Conservation (phyloP, 768 basidiomycete species). For the Hortiboletus campestris region DNA sequence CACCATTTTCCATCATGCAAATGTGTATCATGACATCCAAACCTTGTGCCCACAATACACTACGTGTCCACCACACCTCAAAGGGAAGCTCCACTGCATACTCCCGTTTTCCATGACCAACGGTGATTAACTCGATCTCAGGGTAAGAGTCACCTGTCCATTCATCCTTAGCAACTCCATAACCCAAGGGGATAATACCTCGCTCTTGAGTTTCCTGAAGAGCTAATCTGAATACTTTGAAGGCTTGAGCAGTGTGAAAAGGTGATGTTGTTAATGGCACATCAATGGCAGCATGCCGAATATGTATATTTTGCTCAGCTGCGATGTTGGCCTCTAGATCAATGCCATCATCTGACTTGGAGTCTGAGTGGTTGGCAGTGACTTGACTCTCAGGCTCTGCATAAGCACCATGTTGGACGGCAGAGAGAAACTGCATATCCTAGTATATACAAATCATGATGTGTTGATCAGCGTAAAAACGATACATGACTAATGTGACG, state of each 20-base stretch:
- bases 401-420: neutral
- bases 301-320: neutral
- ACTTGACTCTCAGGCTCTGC: neutral
- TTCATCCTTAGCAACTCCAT: constrained; percentile 5
- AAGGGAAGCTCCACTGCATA: neutral
- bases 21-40: constrained; percentile 6
- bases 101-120: neutral
- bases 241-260: neutral
- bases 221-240: neutral
- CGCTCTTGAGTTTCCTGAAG: neutral
- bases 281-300: neutral
- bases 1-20: neutral
- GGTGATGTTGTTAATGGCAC: neutral
- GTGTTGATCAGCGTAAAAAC: too few relatives aligned
- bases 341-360: neutral
- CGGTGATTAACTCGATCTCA: constrained; percentile 1
- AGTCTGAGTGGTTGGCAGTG: neutral
- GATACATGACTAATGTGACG: neutral
- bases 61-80: neutral
- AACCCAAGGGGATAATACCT: constrained; percentile 2
- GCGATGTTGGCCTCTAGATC: too few relatives aligned
- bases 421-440: constrained; percentile 5
- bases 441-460: neutral
- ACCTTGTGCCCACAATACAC: constrained; percentile 7
- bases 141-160: constrained; percentile 1